Percentiles rank a stretch among this genome's conserved stretches.
These are phyloP conservation scores for Tuctoria greenei DNA, from an alignment of 176 grass and related monocot genomes.

Conservation along the genomic window DNA sequence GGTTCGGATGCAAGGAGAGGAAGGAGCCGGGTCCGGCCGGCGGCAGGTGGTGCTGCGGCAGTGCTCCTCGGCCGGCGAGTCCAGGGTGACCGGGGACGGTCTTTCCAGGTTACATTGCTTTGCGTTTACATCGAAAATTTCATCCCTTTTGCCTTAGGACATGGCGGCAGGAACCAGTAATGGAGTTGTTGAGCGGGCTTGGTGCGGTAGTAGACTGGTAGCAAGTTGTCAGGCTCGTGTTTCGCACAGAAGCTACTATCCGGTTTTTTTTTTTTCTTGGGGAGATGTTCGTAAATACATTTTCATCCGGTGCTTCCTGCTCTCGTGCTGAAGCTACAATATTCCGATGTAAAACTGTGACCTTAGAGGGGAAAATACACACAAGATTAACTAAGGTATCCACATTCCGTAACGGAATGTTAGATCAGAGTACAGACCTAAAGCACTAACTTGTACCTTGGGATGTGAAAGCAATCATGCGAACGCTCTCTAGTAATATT, in stretches of 20 bases:
- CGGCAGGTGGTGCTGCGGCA: constrained; percentile 28
- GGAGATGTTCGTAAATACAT: background rate
- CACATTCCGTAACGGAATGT: background rate
- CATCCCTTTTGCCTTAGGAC: background rate
- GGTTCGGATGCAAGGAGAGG: background rate
- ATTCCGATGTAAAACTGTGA: background rate
- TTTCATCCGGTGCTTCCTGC: constrained; percentile 2
- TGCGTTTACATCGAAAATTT: background rate
- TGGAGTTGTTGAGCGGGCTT: constrained; percentile 15
- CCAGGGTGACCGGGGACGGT: constrained; percentile 40
- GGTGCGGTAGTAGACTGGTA: background rate
- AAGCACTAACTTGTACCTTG: background rate
- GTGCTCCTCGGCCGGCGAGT: constrained; percentile 54
- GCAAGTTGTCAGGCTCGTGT: background rate
- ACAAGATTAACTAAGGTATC: background rate
- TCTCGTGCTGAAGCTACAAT: background rate
- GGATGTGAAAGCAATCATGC: background rate
- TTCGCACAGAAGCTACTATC: background rate
- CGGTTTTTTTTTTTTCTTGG: background rate
- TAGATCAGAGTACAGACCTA: background rate
- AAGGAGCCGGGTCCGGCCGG: background rate
- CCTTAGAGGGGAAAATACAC: background rate
- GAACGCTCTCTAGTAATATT: background rate
- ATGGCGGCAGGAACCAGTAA: background rate
- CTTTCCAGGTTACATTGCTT: constrained; percentile 33